phyloP scores from a whole-genome alignment of 2,329 filamentous ascomycete genomes.

The Aspergillus niger region DNA sequence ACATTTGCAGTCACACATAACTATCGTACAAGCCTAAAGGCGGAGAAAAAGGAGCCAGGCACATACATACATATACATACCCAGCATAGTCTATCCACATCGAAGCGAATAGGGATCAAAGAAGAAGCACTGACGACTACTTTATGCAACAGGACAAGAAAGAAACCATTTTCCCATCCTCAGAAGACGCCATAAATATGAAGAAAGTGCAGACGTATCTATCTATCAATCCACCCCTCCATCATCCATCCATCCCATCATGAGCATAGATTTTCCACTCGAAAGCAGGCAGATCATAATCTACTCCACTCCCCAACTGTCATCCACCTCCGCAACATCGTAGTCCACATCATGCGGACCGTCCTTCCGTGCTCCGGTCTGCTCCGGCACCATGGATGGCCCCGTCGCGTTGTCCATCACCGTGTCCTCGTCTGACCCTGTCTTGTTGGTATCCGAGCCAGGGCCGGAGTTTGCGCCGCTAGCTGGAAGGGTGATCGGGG shows the following conservation, averaged over 20 bases:
- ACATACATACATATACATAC: no score
- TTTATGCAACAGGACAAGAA: no score
- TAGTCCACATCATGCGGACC: conserved; percentile 48
- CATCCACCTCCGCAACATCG: conserved; percentile 54
- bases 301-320: conserved; percentile 42
- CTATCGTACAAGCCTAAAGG: no score
- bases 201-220: no score
- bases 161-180: no score
- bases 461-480: conserved; percentile 12
- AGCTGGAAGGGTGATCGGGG: conserved; percentile 26
- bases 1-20: no score
- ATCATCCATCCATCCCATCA: not conserved
- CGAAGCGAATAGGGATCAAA: no score
- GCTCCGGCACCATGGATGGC: conserved; percentile 4
- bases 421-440: conserved; percentile 30
- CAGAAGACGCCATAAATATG: no score
- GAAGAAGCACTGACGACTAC: no score
- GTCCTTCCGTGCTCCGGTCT: conserved; percentile 21
- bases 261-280: not conserved
- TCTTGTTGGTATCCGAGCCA: conserved; percentile 28
- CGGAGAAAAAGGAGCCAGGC: no score
- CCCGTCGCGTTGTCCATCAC: conserved; percentile 32
- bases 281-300: not conserved
- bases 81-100: no score
- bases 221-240: not conserved